A percentile compares a stretch with the other conserved stretches of the same genome.
These are phyloP conservation scores for Cryptococcus neoformans DNA, from an alignment of 1,284 basidiomycete genomes.

Conservation along the genomic window DNA sequence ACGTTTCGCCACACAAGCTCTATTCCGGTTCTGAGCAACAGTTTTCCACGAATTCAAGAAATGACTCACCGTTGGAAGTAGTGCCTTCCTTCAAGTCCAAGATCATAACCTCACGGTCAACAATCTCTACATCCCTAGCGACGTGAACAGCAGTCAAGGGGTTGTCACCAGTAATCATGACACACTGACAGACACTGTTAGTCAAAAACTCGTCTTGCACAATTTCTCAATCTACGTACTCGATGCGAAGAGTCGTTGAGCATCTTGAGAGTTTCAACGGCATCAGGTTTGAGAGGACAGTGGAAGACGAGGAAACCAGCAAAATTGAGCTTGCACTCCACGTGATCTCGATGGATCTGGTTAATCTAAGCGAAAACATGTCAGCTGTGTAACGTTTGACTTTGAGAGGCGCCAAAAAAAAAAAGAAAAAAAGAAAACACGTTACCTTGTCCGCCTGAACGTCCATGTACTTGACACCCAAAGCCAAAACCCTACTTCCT, in stretches of 20 bases:
- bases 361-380: conserved; percentile 61
- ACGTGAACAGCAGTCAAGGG: conserved; percentile 93
- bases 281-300: conserved; percentile 91
- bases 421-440: no score
- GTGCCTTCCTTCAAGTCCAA: conserved; percentile 83
- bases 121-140: conserved; percentile 89
- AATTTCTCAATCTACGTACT: conserved; percentile 54
- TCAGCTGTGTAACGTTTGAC: no score
- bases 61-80: conserved; percentile 60
- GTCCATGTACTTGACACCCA: conserved; percentile 80
- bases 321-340: conserved; percentile 73
- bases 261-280: conserved; percentile 83
- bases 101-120: conserved; percentile 88
- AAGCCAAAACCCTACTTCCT: conserved; percentile 84
- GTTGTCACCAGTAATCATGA: conserved; percentile 98
- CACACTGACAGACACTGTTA: conserved; percentile 62
- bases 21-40: no score
- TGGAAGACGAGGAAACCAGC: conserved; percentile 95
- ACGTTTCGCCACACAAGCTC: conserved; percentile 91
- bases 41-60: no score
- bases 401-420: no score
- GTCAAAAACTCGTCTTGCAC: background rate
- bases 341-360: conserved; percentile 70
- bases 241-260: conserved; percentile 90
- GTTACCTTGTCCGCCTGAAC: conserved; percentile 67